These are phyloP conservation scores for Furcasterigmium sp. DNA, from an alignment of 2,329 filamentous ascomycete genomes.

Conservation along the genomic window DNA sequence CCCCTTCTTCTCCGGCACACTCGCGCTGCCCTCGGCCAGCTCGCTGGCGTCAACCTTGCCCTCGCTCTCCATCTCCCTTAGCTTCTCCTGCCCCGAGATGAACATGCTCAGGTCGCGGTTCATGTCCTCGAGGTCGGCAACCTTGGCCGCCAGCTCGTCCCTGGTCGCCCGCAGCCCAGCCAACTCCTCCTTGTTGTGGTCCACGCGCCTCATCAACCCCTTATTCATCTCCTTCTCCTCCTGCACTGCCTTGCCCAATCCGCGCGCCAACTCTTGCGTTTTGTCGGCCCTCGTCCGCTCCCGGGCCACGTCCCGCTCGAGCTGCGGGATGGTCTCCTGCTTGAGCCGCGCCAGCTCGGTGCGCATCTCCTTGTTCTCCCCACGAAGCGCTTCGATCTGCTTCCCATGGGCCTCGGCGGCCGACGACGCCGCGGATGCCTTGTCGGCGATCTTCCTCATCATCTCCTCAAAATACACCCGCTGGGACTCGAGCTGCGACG, in stretches of 20 bases:
- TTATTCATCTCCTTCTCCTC: slow-evolving; percentile 85
- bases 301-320: slow-evolving; percentile 70
- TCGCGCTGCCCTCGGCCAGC: slow-evolving; percentile 66
- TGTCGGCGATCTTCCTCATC: slow-evolving; percentile 82
- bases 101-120: slow-evolving; percentile 86
- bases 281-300: slow-evolving; percentile 64
- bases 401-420: slow-evolving; percentile 58
- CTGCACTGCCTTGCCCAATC: slow-evolving; percentile 67
- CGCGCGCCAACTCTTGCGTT: slow-evolving; percentile 70
- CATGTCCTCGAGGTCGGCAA: slow-evolving; percentile 73
- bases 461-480: slow-evolving; percentile 92
- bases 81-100: slow-evolving; percentile 75
- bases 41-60: slow-evolving; percentile 61
- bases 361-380: slow-evolving; percentile 25
- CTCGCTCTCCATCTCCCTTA: slow-evolving; percentile 63
- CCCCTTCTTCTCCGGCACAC: slow-evolving; percentile 55
- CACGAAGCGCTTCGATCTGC: slow-evolving; percentile 44
- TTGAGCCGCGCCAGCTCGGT: slow-evolving; percentile 46
- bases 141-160: slow-evolving; percentile 53
- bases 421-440: slow-evolving; percentile 69
- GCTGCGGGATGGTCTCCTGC: slow-evolving; percentile 52
- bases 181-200: slow-evolving; percentile 62
- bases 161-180: slow-evolving; percentile 52
- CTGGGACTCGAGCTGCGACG: slow-evolving; percentile 88
- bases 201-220: slow-evolving; percentile 76